Conservation (phyloP, 331 rosid species). For the Malus hybrid region DNA sequence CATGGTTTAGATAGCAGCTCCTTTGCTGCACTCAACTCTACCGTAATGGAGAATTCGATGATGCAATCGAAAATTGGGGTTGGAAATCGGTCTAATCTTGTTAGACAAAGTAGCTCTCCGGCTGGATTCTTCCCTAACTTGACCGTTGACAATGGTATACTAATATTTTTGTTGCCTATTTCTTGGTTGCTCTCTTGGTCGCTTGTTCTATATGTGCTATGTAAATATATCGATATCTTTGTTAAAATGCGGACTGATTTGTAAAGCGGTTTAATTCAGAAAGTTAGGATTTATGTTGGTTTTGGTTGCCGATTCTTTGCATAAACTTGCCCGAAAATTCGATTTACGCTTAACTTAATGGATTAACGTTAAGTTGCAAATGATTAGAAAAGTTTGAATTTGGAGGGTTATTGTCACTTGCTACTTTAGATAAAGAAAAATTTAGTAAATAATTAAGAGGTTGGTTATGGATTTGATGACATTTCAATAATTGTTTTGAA, state of each 20-base stretch:
- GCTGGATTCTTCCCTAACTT: conserved; percentile 49
- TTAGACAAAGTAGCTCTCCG: conserved; percentile 68
- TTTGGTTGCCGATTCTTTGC: no score
- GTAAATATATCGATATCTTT: neutral
- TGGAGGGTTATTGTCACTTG: no score
- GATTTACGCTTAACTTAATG: no score
- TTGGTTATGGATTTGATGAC: no score
- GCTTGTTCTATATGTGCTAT: no score
- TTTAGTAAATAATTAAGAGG: no score
- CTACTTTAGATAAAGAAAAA: no score
- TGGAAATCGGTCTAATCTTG: conserved; percentile 42
- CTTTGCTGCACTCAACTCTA: conserved; percentile 24
- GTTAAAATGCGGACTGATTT: neutral
- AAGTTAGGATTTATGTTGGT: no score
- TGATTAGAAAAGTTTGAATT: no score
- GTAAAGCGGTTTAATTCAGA: neutral
- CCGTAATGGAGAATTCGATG: conserved; percentile 15
- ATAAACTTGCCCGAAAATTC: no score
- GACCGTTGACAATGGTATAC: conserved; percentile 51
- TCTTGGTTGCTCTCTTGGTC: neutral
- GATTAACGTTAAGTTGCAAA: no score
- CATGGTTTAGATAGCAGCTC: conserved; percentile 26
- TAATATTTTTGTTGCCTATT: neutral
- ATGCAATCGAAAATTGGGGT: conserved; percentile 31
- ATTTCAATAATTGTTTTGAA: neutral